Evolutionary conservation across 306 rosid genomes (phyloP), one percentile per base, ranked within the genome.

Genomic region (Prunus persica): DNA sequence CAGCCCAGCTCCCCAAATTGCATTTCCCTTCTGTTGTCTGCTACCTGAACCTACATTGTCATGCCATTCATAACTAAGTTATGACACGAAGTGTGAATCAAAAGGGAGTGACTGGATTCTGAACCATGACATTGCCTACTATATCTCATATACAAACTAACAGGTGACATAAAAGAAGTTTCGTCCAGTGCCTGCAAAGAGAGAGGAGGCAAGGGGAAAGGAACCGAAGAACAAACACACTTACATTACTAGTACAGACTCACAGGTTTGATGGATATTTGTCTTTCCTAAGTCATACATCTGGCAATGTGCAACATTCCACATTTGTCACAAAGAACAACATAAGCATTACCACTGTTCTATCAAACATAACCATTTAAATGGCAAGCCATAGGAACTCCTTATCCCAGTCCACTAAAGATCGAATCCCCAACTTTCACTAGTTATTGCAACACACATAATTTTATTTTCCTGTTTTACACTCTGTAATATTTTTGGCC

Each of bases 11-110:
- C 66, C 79, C 85, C 83, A 67, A 32, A 65, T 20, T 18, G 68
- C 67, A 27, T 64, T 87, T 30, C 62, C 77, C 20, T 22, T 79
- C 65, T 41, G 46, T 22, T 75, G 67, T 14, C 85, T 77, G 54
- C 76, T 41, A 16, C 86, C 38, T 20, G 79, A 81, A 76, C 84
- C 96, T 91, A 20, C 67, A 73, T 50, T 62, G 61, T 64, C 15
- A 11, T 18, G 25, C 13, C 61, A 55, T 20, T 13, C 18, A 41
- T 4, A 7, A 47, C 20, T 50, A 0, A 14, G 65, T 13, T 25
- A 25, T 34, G 8, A 46, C 54, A 60, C 19, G 11, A 0, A 34
- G 43, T 12, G 13, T n/a, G 15, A 68, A 41, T 7, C 24, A 20
- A 0, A 41, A 41, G 2, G 52, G 9, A 14, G 43, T 12, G 3